phyloP scores from a whole-genome alignment of 495 filamentous ascomycete genomes.

The Massariosphaeria phaeospora region DNA sequence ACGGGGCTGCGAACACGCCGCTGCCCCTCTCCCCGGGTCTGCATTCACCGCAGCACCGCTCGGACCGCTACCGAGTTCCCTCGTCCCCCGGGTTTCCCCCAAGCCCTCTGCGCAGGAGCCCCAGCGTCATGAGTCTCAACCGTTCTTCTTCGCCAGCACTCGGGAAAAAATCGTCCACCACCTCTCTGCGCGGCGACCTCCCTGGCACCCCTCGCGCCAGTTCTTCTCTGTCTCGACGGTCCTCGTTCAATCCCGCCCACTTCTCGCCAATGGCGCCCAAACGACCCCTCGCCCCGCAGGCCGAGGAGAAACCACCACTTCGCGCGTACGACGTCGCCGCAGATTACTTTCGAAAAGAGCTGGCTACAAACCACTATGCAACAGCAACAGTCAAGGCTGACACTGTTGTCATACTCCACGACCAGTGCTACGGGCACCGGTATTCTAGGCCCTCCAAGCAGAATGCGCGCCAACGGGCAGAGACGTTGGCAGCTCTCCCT shows the following conservation, averaged over 20 bases:
- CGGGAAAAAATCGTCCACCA: conserved; percentile 50
- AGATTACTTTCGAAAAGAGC: conserved; percentile 63
- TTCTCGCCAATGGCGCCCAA: conserved; percentile 36
- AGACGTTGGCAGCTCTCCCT: conserved; percentile 70
- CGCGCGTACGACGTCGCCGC: conserved; percentile 67
- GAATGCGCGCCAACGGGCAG: too few species aligned
- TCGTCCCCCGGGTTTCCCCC: conserved; percentile 37
- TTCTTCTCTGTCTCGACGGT: conserved; percentile 46
- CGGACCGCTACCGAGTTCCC: conserved; percentile 17
- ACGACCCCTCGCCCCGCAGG: conserved; percentile 39
- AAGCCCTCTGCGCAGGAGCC: conserved; percentile 43
- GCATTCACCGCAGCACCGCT: conserved; percentile 21
- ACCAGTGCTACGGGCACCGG: conserved; percentile 89
- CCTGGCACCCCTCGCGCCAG: conserved; percentile 40
- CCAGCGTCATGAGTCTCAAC: conserved; percentile 45
- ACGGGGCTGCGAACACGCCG: conserved; percentile 43
- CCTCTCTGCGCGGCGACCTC: conserved; percentile 46
- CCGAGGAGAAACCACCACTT: conserved; percentile 43
- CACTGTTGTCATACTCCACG: conserved; percentile 79
- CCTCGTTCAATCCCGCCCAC: conserved; percentile 47
- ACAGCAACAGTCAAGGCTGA: conserved; percentile 51
- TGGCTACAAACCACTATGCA: conserved; percentile 55
- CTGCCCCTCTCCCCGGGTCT: conserved; percentile 44
- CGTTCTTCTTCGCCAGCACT: conserved; percentile 39
- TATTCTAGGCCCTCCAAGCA: conserved; percentile 75